Conservation (phyloP, 2,329 filamentous ascomycete genomes). For the Pyricularia pennisetigena region DNA sequence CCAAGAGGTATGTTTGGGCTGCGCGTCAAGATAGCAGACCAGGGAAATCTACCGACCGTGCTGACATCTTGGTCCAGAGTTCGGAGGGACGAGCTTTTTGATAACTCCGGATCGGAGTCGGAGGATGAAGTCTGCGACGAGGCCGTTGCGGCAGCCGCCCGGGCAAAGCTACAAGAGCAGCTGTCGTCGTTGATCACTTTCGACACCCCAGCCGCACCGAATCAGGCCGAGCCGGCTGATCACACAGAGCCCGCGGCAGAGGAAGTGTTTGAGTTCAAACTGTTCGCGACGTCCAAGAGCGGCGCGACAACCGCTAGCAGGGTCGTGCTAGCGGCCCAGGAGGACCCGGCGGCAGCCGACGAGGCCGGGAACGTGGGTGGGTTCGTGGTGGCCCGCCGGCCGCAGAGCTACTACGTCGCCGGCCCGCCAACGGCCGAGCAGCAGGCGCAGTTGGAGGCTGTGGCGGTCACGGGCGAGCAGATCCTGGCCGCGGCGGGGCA, state of each 20-base stretch:
- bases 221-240: slow-evolving; percentile 15
- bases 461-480: slow-evolving; percentile 42
- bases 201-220: slow-evolving; percentile 11
- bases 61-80: slow-evolving; percentile 28
- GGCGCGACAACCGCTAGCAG: slow-evolving; percentile 24
- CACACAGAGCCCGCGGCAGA: slow-evolving; percentile 16
- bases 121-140: slow-evolving; percentile 18
- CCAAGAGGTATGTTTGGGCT: slow-evolving; percentile 34
- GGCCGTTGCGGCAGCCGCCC: slow-evolving; percentile 25
- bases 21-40: neutral
- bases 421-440: slow-evolving; percentile 24
- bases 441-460: slow-evolving; percentile 28
- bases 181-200: slow-evolving; percentile 36
- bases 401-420: slow-evolving; percentile 39
- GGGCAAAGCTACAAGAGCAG: slow-evolving; percentile 23
- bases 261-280: slow-evolving; percentile 45
- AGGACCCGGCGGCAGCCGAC: slow-evolving; percentile 21
- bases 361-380: slow-evolving; percentile 22
- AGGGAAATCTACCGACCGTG: slow-evolving; percentile 4
- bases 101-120: slow-evolving; percentile 21
- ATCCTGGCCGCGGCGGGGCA: slow-evolving; percentile 31
- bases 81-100: slow-evolving; percentile 42
- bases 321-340: slow-evolving; percentile 35
- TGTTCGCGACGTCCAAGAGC: slow-evolving; percentile 38
- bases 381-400: slow-evolving; percentile 29